A percentile compares a stretch with the other conserved stretches of the same genome.
Evolutionary conservation across 176 grass and related monocot species (phyloP).

Genomic region (Triticum aestivum): DNA sequence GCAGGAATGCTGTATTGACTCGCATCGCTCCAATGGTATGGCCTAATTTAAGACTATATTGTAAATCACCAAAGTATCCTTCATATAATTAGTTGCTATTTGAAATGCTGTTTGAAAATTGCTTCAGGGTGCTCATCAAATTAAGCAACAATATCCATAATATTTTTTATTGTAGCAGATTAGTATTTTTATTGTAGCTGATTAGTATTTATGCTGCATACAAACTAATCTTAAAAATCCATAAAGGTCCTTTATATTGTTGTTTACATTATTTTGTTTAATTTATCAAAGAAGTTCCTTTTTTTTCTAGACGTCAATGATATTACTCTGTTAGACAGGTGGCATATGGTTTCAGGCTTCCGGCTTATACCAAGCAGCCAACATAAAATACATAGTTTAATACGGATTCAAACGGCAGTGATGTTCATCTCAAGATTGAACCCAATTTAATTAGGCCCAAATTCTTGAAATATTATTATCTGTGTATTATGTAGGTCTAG

Average conservation of each 20-base stretch:
- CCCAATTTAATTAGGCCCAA: not conserved
- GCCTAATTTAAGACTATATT: not conserved
- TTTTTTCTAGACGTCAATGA: too few relatives aligned
- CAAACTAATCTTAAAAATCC: too few relatives aligned
- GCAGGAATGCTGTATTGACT: slow-evolving; percentile 57
- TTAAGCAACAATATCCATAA: too few relatives aligned
- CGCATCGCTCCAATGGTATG: slow-evolving; percentile 54
- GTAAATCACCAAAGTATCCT: not conserved
- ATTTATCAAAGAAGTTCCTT: too few relatives aligned
- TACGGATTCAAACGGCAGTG: not conserved
- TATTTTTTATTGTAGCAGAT: too few relatives aligned
- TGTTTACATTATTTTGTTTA: too few relatives aligned
- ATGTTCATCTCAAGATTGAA: not conserved
- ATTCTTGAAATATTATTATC: not conserved
- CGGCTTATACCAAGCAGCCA: too few relatives aligned
- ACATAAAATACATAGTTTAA: not conserved
- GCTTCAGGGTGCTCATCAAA: not conserved
- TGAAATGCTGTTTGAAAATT: not conserved
- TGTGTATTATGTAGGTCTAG: not conserved
- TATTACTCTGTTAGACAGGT: too few relatives aligned
- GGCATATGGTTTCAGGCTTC: too few relatives aligned
- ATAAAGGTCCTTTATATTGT: too few relatives aligned
- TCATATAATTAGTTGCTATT: not conserved
- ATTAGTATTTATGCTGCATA: too few relatives aligned
- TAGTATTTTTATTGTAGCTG: too few relatives aligned